These are phyloP conservation scores for Amylostereum chailletii DNA, from an alignment of 1,284 basidiomycete genomes.

Conservation along the genomic window DNA sequence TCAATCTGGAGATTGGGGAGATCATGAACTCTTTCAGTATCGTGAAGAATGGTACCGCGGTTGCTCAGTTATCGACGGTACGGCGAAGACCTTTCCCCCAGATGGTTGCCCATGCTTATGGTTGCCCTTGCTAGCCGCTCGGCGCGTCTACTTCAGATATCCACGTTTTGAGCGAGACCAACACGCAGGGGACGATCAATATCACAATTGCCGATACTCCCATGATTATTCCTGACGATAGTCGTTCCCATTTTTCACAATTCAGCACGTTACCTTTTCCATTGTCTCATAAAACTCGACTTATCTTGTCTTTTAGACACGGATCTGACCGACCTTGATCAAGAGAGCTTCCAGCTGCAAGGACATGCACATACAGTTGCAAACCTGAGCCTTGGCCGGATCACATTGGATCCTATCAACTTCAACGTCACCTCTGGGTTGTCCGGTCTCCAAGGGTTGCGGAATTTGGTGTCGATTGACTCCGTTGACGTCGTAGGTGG, in stretches of 20 bases:
- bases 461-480: constrained; percentile 48
- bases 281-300: not conserved
- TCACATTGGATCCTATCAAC: constrained; percentile 66
- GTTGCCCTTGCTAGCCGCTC: constrained; percentile 31
- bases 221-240: constrained; percentile 39
- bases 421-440: constrained; percentile 68
- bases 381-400: constrained; percentile 58
- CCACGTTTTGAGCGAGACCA: constrained; percentile 37
- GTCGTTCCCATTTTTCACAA: constrained; percentile 42
- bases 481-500: constrained; percentile 68
- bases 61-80: constrained; percentile 52
- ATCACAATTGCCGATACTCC: constrained; percentile 54
- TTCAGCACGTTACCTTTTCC: constrained; percentile 39
- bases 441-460: constrained; percentile 56
- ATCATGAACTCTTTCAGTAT: constrained; percentile 65
- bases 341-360: constrained; percentile 47
- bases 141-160: constrained; percentile 53
- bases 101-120: constrained; percentile 12
- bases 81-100: constrained; percentile 13
- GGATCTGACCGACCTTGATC: constrained; percentile 38
- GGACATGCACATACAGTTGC: constrained; percentile 61
- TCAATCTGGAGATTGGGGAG: constrained; percentile 52
- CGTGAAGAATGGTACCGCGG: constrained; percentile 37
- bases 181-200: constrained; percentile 61
- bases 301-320: constrained; percentile 26